These are phyloP conservation scores for Eustoma russellianum DNA, from an alignment of 257 asterid species.

Conservation along the genomic window DNA sequence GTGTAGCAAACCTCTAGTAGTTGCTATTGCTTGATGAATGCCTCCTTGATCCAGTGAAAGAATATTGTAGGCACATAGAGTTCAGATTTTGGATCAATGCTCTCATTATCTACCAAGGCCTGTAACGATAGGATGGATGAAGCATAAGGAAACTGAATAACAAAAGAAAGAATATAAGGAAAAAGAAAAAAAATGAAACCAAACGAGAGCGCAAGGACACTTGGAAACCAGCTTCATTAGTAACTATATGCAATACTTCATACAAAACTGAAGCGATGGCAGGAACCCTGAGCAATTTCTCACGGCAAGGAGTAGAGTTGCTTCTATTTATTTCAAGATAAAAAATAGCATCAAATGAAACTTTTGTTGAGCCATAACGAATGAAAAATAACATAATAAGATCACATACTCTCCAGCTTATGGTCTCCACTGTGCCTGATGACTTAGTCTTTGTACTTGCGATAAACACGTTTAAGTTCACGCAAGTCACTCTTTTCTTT, in stretches of 20 bases:
- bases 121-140: slow-evolving; percentile 13
- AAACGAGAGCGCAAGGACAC: slow-evolving; percentile 21
- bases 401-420: slow-evolving; percentile 60
- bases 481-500: no score
- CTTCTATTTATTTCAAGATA: slow-evolving; percentile 9
- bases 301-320: no score
- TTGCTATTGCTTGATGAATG: slow-evolving; percentile 79
- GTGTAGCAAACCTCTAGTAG: slow-evolving; percentile 74
- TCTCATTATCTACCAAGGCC: slow-evolving; percentile 61
- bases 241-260: slow-evolving; percentile 56
- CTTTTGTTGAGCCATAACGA: no score
- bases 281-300: slow-evolving; percentile 65
- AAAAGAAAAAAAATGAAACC: neutral
- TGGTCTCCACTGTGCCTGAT: slow-evolving; percentile 69
- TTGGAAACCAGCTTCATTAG: slow-evolving; percentile 77
- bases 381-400: slow-evolving; percentile 9
- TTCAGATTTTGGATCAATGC: slow-evolving; percentile 45
- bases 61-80: slow-evolving; percentile 70
- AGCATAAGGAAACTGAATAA: slow-evolving; percentile 8
- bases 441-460: slow-evolving; percentile 58
- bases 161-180: slow-evolving; percentile 8
- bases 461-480: slow-evolving; percentile 68
- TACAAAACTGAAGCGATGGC: slow-evolving; percentile 69
- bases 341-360: no score
- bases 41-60: slow-evolving; percentile 95